Evolutionary conservation across 805 yeast genomes (phyloP).

Genomic region (Hanseniaspora mollemarum): DNA sequence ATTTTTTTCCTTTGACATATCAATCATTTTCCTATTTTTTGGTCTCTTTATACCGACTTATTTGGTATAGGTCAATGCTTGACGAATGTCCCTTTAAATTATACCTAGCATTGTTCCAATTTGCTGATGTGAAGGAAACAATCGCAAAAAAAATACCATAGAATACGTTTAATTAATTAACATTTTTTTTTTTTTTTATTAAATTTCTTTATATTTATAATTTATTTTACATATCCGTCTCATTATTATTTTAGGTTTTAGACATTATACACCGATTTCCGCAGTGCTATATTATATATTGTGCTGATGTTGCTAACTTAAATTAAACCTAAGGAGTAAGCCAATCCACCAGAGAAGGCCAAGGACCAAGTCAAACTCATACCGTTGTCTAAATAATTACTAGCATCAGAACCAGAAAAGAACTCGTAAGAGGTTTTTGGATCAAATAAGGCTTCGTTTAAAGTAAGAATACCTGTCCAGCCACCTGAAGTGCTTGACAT

Average conservation of each 20-base stretch:
- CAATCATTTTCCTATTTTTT: no score
- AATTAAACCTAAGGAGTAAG: constrained; percentile 20
- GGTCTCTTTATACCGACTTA: no score
- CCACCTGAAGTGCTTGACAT: constrained; percentile 39
- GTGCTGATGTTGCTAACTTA: constrained; percentile 6
- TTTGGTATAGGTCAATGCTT: no score
- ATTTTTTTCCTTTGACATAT: no score
- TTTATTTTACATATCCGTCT: not conserved
- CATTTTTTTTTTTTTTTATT: no score
- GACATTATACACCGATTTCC: not conserved
- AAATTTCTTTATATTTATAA: not conserved
- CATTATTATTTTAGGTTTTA: not conserved
- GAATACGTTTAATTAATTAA: no score
- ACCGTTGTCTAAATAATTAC: constrained; percentile 44
- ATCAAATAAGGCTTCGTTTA: constrained; percentile 36
- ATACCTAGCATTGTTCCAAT: no score
- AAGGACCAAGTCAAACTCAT: constrained; percentile 53
- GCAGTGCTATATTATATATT: not conserved
- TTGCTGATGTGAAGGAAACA: no score
- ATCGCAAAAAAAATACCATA: no score
- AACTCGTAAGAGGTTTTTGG: constrained; percentile 34
- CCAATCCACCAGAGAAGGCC: constrained; percentile 45
- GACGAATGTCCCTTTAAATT: no score
- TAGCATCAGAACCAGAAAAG: constrained; percentile 30
- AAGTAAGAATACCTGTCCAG: constrained; percentile 48